These are phyloP conservation scores for Chrysanthemum makinoi DNA, from an alignment of 129 eudicot genomes.

Conservation along the genomic window DNA sequence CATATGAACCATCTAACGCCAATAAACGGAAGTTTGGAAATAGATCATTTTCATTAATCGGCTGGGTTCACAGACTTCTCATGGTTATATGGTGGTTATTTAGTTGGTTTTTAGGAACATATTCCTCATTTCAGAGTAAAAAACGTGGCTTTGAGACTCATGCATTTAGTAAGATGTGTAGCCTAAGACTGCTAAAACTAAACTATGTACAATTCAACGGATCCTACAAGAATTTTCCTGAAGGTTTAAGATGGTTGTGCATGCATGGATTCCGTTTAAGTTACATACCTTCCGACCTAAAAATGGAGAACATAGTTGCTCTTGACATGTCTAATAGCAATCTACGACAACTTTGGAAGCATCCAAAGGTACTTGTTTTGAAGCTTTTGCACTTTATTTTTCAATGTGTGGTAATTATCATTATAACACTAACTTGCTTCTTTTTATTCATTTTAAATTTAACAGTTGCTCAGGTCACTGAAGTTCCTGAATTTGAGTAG, in stretches of 20 bases:
- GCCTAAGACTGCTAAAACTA: constrained; percentile 24
- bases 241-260: constrained; percentile 25
- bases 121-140: background rate
- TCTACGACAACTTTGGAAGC: constrained; percentile 15
- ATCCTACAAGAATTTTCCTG: constrained; percentile 21
- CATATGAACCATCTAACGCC: background rate
- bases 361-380: constrained; percentile 1
- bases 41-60: background rate
- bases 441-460: background rate
- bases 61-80: background rate
- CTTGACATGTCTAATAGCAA: constrained; percentile 13
- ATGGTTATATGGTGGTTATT: background rate
- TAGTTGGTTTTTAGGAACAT: background rate
- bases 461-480: constrained; percentile 26
- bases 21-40: background rate
- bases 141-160: constrained; percentile 6
- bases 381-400: background rate
- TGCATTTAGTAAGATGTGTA: constrained; percentile 22
- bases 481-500: constrained; percentile 26
- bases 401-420: constrained; percentile 1
- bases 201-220: constrained; percentile 29
- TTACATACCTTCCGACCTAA: constrained; percentile 16
- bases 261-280: constrained; percentile 33
- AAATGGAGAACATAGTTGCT: constrained; percentile 7
- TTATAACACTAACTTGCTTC: background rate